Conservation (phyloP, 2,329 filamentous ascomycete species). For the Penicillium sp. region DNA sequence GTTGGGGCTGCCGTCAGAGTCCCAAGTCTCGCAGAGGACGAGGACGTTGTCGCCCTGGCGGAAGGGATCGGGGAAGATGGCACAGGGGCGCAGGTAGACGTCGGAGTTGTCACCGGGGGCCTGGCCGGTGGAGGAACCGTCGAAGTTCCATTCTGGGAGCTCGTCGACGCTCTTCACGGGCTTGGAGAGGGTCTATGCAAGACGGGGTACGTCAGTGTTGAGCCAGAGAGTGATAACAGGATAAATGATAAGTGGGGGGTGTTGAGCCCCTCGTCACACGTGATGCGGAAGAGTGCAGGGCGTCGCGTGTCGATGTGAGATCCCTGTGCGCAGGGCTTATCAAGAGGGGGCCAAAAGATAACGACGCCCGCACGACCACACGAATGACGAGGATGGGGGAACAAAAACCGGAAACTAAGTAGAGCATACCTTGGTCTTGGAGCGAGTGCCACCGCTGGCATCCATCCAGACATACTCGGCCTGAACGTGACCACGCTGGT, state of each 20-base stretch:
- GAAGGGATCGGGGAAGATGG: conserved; percentile 90
- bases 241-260: neutral
- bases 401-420: neutral
- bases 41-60: conserved; percentile 86
- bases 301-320: conserved; percentile 17
- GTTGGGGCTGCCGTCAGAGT: conserved; percentile 90
- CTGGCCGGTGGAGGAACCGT: conserved; percentile 88
- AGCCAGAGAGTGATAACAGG: neutral
- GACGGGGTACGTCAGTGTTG: conserved; percentile 6
- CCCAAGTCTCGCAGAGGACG: conserved; percentile 93
- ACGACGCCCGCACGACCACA: conserved; percentile 4
- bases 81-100: conserved; percentile 89
- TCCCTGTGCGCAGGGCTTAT: conserved; percentile 32
- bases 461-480: conserved; percentile 99
- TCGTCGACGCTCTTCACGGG: conserved; percentile 59
- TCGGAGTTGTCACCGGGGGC: conserved; percentile 94
- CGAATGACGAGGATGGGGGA: conserved; percentile 1
- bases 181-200: conserved; percentile 59
- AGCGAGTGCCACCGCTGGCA: conserved; percentile 74
- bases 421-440: conserved; percentile 86
- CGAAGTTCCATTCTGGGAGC: conserved; percentile 76
- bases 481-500: conserved; percentile 84
- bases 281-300: conserved; percentile 30
- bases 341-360: conserved; percentile 9
- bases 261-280: conserved; percentile 24